Evolutionary conservation across 176 grass and related monocot species (phyloP), one percentile per base, ranked within the genome.

Genomic region (Tillandsia leiboldiana): DNA sequence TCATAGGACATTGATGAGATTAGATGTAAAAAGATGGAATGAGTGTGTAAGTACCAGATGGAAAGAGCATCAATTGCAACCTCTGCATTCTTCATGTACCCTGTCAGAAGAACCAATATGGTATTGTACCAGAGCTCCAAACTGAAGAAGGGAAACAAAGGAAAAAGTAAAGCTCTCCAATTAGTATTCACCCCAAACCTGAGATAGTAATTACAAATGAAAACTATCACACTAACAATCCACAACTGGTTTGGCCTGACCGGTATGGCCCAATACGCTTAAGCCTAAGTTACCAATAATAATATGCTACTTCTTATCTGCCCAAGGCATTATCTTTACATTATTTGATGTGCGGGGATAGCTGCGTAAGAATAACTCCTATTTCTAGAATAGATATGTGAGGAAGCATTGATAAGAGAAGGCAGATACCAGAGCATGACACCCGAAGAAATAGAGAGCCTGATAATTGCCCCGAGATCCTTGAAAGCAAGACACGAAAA

Each of bases 61-160:
- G 93, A 96, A 74, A 96, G 89, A 61, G 93, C 88, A 65, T 88
- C 93, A 50, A 97, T 79, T 47, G 93, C 86, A 17, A 97, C 22
- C 74, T 92, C 89, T 20, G 86, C 86, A 51, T 97, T 81, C 74
- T 85, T 76, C 83, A 92, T 84, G 15, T 97, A 82, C 11, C 93
- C 86, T 0, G 93, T 97, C 12, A 97, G 82, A 50, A 97, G 83
- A 71, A 92, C 83, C 72, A 97, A 58, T 42, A 92, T 75, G 18
- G 86, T 90, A 71, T 66, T 87, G 82, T 97, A 97, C 93, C 93
- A 97, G 12, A 85, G 50, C 80, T 96, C 89, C 79, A 96, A 74
- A 75, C 93, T 92, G 69, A 53, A 42, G 33, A 42, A 42, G 33
- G 33, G 33, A 42, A 86, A 69, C 13, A 67, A 9, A 67, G 1